Evolutionary conservation across 83 land plant genomes (phyloP).

Genomic region (Picea abies): DNA sequence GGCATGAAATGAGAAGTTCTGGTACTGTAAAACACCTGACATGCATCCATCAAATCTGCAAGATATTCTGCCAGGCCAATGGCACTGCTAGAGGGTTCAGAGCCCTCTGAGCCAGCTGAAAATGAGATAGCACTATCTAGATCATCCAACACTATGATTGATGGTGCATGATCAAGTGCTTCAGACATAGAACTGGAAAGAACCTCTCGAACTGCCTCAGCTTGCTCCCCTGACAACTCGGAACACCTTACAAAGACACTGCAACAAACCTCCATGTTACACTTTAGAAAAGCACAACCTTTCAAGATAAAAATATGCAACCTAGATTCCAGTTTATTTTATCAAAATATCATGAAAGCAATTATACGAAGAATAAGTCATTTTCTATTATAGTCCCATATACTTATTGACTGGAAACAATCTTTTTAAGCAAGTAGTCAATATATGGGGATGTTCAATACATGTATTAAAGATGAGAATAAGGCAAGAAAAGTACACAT

Average conservation of each 20-base stretch:
- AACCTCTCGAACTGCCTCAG: slow-evolving; percentile 49
- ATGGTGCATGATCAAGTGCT: slow-evolving; percentile 82
- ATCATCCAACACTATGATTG: slow-evolving; percentile 88
- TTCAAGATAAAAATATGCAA: slow-evolving; percentile 8
- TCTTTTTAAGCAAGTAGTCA: not conserved
- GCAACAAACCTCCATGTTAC: slow-evolving; percentile 24
- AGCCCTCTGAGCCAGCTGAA: slow-evolving; percentile 60
- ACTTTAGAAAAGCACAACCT: not conserved
- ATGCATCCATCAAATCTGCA: slow-evolving; percentile 77
- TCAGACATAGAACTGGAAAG: slow-evolving; percentile 60
- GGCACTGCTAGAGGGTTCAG: slow-evolving; percentile 59
- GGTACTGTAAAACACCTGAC: slow-evolving; percentile 47
- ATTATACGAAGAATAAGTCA: not conserved
- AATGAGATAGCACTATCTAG: slow-evolving; percentile 74
- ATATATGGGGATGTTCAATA: not conserved
- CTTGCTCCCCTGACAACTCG: slow-evolving; percentile 70
- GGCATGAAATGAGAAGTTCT: not conserved
- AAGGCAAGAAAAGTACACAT: slow-evolving; percentile 49
- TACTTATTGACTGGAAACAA: not conserved
- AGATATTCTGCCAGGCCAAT: slow-evolving; percentile 62
- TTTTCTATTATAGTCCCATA: not conserved
- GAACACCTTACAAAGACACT: slow-evolving; percentile 80
- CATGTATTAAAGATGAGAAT: not conserved
- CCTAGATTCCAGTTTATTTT: not conserved
- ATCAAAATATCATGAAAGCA: not conserved